Evolutionary conservation across 164 flowering plant genomes (phyloP).

Genomic region (Kalanchoe fedtschenkoi): DNA sequence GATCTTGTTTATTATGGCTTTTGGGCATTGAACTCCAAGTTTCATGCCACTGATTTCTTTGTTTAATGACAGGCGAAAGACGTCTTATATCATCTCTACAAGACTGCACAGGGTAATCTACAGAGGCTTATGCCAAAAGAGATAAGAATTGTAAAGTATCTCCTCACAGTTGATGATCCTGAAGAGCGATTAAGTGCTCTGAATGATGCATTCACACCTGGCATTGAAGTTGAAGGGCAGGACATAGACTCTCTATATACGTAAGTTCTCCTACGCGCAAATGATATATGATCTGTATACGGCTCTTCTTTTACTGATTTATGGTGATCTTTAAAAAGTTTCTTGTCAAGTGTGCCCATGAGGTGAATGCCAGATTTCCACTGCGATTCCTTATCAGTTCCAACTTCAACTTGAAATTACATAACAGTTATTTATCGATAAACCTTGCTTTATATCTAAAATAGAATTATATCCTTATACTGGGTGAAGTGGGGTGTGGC

Average conservation of each 20-base stretch:
- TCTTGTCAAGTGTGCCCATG: no score
- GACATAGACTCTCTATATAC: constrained; percentile 67
- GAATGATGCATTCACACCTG: constrained; percentile 86
- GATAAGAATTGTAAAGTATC: constrained; percentile 69
- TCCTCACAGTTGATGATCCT: constrained; percentile 76
- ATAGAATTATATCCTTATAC: no score
- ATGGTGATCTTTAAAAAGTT: no score
- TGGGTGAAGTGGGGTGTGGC: no score
- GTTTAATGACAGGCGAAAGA: constrained; percentile 63
- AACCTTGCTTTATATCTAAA: no score
- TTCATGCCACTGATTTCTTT: background rate
- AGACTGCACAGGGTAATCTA: constrained; percentile 52
- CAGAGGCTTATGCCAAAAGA: constrained; percentile 82
- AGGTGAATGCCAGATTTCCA: no score
- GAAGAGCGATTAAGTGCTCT: constrained; percentile 44
- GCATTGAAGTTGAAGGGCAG: constrained; percentile 71
- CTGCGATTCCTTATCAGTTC: no score
- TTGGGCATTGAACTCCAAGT: background rate
- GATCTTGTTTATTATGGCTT: background rate
- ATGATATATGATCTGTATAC: background rate
- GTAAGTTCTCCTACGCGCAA: constrained; percentile 30
- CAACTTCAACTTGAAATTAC: no score
- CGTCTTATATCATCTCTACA: constrained; percentile 60
- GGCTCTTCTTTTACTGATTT: no score
- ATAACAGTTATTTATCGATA: no score